phyloP scores from a whole-genome alignment of 2,329 filamentous ascomycete genomes.

The Botrytis aclada region DNA sequence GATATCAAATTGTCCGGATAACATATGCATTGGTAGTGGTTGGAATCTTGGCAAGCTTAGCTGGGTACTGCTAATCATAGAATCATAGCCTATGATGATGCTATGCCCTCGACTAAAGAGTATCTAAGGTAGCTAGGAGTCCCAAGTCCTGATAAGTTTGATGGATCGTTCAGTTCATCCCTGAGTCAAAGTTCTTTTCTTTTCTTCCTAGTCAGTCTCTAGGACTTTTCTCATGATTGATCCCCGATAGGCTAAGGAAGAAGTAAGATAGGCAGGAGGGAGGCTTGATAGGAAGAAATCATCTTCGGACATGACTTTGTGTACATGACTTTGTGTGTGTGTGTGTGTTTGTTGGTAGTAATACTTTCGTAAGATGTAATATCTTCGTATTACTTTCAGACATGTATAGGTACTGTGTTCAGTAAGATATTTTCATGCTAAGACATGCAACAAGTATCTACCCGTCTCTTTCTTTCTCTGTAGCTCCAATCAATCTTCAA shows the following conservation, averaged over 20 bases:
- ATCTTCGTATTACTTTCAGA: not conserved
- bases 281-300: not conserved
- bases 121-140: not conserved
- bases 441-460: not conserved
- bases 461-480: not conserved
- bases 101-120: not conserved
- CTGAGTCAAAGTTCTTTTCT: constrained; percentile 8
- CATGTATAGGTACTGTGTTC: not conserved
- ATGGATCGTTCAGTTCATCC: constrained; percentile 1
- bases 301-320: not conserved
- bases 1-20: not conserved
- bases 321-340: not conserved
- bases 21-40: not conserved
- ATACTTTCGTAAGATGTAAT: not conserved
- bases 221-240: not conserved
- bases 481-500: not conserved
- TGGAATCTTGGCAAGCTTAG: not conserved
- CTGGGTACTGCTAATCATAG: not conserved
- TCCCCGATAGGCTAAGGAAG: not conserved
- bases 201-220: not conserved
- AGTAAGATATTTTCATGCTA: not conserved
- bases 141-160: not conserved
- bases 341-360: not conserved
- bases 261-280: not conserved
- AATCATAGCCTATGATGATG: not conserved